These are phyloP conservation scores for Zymoseptoria crescenta DNA, from an alignment of 2,329 filamentous ascomycete species.

Conservation along the genomic window DNA sequence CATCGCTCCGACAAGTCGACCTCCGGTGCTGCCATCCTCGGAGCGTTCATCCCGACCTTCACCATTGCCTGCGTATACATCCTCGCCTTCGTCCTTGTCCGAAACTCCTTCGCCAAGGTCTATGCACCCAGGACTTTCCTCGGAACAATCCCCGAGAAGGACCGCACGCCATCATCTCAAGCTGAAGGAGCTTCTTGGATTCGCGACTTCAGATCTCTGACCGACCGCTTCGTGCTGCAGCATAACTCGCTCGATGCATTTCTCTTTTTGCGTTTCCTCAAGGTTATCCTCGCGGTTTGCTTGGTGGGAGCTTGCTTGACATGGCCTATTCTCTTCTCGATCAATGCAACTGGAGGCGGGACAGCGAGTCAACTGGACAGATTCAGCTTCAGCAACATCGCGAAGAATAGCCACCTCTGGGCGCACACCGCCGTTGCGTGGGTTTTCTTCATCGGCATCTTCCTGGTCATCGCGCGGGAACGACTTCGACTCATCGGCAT, in stretches of 20 bases:
- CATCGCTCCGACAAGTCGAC: conserved; percentile 21
- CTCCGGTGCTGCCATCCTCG: conserved; percentile 25
- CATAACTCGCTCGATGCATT: conserved; percentile 44
- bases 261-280: conserved; percentile 42
- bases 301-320: conserved; percentile 37
- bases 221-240: conserved; percentile 40
- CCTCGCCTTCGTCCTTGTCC: conserved; percentile 22
- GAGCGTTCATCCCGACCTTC: conserved; percentile 28
- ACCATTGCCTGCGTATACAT: conserved; percentile 24
- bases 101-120: conserved; percentile 25
- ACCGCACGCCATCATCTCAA: conserved; percentile 24
- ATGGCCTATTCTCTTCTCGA: conserved; percentile 41
- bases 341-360: conserved; percentile 37
- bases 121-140: conserved; percentile 30
- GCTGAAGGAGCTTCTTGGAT: conserved; percentile 39
- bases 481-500: conserved; percentile 42
- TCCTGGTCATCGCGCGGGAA: conserved; percentile 39
- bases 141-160: conserved; percentile 26
- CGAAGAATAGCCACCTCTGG: conserved; percentile 35
- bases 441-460: conserved; percentile 35
- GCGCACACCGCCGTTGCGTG: conserved; percentile 38
- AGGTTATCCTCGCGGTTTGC: conserved; percentile 36
- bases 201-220: conserved; percentile 36
- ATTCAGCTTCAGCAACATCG: conserved; percentile 35
- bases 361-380: conserved; percentile 26